phyloP scores from a whole-genome alignment of 306 rosid species.

The Vigna nakashimae region DNA sequence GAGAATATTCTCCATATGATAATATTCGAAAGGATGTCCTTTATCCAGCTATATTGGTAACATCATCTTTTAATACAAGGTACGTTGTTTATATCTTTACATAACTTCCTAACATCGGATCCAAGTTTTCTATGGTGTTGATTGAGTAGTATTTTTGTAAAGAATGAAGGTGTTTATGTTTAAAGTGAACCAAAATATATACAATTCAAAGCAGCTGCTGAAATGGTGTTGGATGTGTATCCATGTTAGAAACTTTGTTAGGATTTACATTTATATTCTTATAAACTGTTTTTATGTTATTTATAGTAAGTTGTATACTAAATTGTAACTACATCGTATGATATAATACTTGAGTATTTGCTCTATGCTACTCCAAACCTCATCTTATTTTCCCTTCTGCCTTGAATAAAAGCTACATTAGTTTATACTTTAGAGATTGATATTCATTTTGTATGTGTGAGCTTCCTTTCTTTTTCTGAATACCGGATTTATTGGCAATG shows the following conservation, averaged over 20 bases:
- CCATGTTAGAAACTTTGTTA: background rate
- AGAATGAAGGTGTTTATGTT: constrained; percentile 2
- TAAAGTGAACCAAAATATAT: constrained; percentile 14
- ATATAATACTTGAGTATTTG: background rate
- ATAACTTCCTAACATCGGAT: constrained; percentile 21
- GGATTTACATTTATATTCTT: background rate
- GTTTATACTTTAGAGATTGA: background rate
- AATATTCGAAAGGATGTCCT: constrained; percentile 78
- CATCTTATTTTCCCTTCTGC: too few species aligned
- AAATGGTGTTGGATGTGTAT: background rate
- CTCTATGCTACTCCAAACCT: background rate
- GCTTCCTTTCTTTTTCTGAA: background rate
- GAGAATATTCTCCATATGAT: constrained; percentile 85
- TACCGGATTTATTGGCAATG: constrained; percentile 3
- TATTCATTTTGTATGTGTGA: background rate
- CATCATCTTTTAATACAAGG: constrained; percentile 90
- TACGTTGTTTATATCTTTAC: constrained; percentile 40
- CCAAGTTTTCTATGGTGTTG: constrained; percentile 6
- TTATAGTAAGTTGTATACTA: background rate
- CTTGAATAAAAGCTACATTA: too few species aligned
- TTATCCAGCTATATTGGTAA: constrained; percentile 78
- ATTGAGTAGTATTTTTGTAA: constrained; percentile 15
- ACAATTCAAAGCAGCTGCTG: background rate
- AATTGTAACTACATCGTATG: background rate
- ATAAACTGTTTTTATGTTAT: background rate